Evolutionary conservation across 83 land plant species (phyloP), one percentile per base, ranked within the genome.

Genomic region (Thuja plicata): DNA sequence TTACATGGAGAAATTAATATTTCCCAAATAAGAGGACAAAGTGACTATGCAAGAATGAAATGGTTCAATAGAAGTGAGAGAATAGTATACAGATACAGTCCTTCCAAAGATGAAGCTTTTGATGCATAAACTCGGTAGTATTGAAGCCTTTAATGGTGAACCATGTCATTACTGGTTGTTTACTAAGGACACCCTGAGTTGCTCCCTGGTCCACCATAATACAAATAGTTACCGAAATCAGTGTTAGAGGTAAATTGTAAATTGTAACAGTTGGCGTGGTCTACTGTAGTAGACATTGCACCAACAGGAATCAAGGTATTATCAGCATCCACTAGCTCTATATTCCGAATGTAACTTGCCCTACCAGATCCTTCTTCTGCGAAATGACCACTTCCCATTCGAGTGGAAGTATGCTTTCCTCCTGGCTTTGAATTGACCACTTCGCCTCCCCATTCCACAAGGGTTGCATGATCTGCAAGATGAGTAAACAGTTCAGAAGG

Each of bases 361-460:
- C 86, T 70, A 3, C 92, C 89, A 81, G 88, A 92, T 3, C 95
- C 96, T n/a, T 80, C 92, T 52, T 88, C 90, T 15, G 95, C 91
- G 46, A 93, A 93, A 60, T 88, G 93, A 41, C 96, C 96, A 45
- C 96, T 94, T 10, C 96, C 96, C 96, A 94, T 94, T 60, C 88
- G 87, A 19, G 94, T 93, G n/a, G 90, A 70, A 15, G 95, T 93
- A 92, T 93, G 95, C 8, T 79, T n/a, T 3, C 93, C 95, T 16
- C 81, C 41, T 30, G 91, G 60, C 54, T 77, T 62, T 19, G 89
- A 85, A 66, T 93, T 92, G 35, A 92, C 93, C 32, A 95, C 88
- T 88, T 95, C 95, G 38, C 96, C 96, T 87, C 96, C 96, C 94
- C 92, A 95, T 82, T 95, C 90, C 62, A 95, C 54, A 90, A 90